Conservation (phyloP, 2,329 filamentous ascomycete species). For the Drechslera avenae region DNA sequence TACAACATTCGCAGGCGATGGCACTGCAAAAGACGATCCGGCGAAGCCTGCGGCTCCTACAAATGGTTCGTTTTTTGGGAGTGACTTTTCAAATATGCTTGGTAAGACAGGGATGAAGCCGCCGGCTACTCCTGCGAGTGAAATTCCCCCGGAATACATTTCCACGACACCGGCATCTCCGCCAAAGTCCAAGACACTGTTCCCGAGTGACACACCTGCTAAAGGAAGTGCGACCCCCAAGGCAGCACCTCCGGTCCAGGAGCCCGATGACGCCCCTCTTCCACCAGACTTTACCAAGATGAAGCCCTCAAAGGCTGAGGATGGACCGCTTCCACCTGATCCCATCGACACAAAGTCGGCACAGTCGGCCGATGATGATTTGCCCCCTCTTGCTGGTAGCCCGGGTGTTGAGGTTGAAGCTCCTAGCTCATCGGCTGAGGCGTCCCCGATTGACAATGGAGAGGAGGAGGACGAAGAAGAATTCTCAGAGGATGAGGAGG, state of each 20-base stretch:
- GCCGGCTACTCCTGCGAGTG: constrained; percentile 48
- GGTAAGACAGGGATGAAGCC: constrained; percentile 46
- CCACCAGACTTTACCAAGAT: constrained; percentile 43
- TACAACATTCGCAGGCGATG: constrained; percentile 70
- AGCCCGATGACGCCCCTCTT: constrained; percentile 44
- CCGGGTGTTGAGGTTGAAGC: constrained; percentile 53
- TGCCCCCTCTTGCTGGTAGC: constrained; percentile 54
- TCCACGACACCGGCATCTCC: constrained; percentile 47
- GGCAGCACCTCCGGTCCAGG: constrained; percentile 39
- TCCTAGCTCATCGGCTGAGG: constrained; percentile 42
- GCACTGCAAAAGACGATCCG: constrained; percentile 64
- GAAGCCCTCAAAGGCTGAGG: constrained; percentile 34
- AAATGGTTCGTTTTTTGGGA: constrained; percentile 64
- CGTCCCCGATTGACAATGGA: constrained; percentile 38
- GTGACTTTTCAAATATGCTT: constrained; percentile 64
- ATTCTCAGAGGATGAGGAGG: constrained; percentile 44
- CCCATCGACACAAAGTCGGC: constrained; percentile 35
- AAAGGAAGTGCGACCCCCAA: constrained; percentile 36
- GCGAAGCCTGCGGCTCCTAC: constrained; percentile 55
- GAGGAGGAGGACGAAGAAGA: constrained; percentile 37
- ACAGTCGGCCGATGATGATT: constrained; percentile 45
- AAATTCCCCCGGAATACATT: constrained; percentile 43
- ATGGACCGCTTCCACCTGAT: constrained; percentile 47
- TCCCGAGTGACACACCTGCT: constrained; percentile 21
- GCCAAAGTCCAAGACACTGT: constrained; percentile 30